These are phyloP conservation scores for Helotiales sp. DNA, from an alignment of 2,329 filamentous ascomycete species.

Conservation along the genomic window DNA sequence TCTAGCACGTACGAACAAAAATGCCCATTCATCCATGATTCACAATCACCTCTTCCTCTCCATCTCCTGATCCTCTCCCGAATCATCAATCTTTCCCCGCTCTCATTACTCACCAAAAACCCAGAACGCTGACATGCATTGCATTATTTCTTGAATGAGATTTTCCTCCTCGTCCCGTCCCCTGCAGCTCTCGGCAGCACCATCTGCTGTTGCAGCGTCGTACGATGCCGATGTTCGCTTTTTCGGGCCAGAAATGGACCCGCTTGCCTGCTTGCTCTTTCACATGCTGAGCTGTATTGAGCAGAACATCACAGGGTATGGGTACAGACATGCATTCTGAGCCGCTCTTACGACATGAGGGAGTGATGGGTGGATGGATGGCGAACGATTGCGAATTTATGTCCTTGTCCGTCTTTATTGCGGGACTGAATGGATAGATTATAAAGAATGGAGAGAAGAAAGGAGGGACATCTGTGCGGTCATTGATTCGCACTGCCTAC, in stretches of 20 bases:
- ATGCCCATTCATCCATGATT: neutral
- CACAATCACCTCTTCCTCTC: neutral
- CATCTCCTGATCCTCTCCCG: neutral
- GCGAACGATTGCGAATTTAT: neutral
- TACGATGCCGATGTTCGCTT: neutral
- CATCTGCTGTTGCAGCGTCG: neutral
- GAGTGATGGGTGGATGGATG: neutral
- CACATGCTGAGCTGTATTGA: neutral
- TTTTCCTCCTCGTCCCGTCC: no score
- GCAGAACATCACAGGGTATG: no score
- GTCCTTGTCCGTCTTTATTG: neutral
- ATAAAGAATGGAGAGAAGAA: neutral
- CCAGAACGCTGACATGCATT: neutral
- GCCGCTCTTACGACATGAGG: neutral
- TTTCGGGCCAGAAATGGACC: neutral
- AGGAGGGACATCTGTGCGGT: no score
- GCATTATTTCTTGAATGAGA: neutral
- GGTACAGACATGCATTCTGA: neutral
- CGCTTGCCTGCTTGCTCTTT: neutral
- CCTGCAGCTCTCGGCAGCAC: no score
- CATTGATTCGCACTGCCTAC: no score
- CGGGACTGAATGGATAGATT: neutral
- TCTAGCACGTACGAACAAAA: neutral
- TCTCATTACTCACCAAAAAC: neutral
- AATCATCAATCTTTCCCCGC: neutral